Evolutionary conservation across 1,139 yeast genomes (phyloP).

Genomic region (Sugiyamaella xylanicola): DNA sequence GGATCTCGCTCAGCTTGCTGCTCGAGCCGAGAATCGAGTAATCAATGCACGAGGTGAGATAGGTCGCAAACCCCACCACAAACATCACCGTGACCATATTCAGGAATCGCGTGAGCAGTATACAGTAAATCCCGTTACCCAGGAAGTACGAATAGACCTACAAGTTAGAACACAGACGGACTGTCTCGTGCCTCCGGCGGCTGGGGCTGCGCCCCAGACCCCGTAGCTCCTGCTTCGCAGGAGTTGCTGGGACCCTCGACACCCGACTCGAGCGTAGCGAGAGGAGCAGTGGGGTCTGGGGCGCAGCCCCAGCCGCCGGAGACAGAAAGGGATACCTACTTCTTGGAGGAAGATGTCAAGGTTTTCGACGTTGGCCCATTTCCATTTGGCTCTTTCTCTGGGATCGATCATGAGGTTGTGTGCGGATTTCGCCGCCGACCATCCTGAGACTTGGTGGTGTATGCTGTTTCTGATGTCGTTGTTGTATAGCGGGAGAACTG

Average conservation of each 20-base stretch:
- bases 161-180: constrained; percentile 9
- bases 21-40: constrained; percentile 52
- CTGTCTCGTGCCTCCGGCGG: background rate
- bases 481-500: constrained; percentile 12
- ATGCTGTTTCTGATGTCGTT: background rate
- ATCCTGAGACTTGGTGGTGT: background rate
- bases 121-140: constrained; percentile 83
- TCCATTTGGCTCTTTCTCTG: constrained; percentile 82
- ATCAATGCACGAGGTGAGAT: constrained; percentile 81
- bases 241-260: background rate
- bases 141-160: constrained; percentile 74
- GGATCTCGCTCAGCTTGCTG: constrained; percentile 50
- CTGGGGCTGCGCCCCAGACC: background rate
- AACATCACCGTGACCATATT: constrained; percentile 74
- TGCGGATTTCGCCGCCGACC: constrained; percentile 5
- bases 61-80: constrained; percentile 75
- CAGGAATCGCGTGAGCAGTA: constrained; percentile 61
- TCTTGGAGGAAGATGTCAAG: constrained; percentile 83
- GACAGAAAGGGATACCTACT: background rate
- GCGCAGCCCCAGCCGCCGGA: background rate
- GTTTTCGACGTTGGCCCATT: constrained; percentile 95
- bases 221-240: background rate
- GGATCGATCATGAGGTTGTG: constrained; percentile 46
- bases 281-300: background rate
- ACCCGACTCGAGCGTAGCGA: background rate